Evolutionary conservation across 768 basidiomycete species (phyloP).

Genomic region (Sarcodon aspratus): DNA sequence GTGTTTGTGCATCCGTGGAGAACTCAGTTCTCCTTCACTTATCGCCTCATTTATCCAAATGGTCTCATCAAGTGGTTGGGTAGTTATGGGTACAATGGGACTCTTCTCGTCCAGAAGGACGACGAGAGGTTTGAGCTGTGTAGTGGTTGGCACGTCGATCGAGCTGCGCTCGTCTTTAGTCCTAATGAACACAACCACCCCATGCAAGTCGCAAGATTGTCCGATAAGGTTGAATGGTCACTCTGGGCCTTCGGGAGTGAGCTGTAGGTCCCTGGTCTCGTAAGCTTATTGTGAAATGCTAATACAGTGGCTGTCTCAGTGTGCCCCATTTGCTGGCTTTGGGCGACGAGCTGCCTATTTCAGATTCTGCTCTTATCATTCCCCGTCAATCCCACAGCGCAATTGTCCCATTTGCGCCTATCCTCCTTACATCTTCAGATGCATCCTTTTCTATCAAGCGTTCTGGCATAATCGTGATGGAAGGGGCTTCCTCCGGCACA

Average conservation of each 20-base stretch:
- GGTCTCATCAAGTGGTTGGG: slow-evolving; percentile 16
- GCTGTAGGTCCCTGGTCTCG: neutral
- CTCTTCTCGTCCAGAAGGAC: slow-evolving; percentile 9
- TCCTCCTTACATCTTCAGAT: neutral
- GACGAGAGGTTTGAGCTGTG: neutral
- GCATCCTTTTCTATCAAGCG: neutral
- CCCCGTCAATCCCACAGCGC: neutral
- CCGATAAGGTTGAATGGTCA: neutral
- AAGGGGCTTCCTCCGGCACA: neutral
- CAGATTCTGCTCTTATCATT: neutral
- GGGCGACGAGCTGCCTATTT: neutral
- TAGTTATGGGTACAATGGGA: slow-evolving; percentile 12
- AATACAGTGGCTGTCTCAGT: neutral
- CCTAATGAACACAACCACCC: neutral
- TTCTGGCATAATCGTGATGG: neutral
- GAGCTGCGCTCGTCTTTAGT: neutral
- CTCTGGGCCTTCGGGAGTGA: neutral
- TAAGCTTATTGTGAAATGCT: no score
- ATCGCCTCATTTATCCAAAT: slow-evolving; percentile 14
- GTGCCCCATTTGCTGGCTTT: neutral
- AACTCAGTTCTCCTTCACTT: slow-evolving; percentile 14
- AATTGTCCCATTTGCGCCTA: neutral
- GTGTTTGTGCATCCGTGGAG: slow-evolving; percentile 3
- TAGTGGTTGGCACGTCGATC: neutral
- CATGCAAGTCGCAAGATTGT: neutral